A percentile compares a stretch with the other conserved stretches of the same genome.
Conservation (phyloP, 768 basidiomycete species). For the Mycena vitilis region DNA sequence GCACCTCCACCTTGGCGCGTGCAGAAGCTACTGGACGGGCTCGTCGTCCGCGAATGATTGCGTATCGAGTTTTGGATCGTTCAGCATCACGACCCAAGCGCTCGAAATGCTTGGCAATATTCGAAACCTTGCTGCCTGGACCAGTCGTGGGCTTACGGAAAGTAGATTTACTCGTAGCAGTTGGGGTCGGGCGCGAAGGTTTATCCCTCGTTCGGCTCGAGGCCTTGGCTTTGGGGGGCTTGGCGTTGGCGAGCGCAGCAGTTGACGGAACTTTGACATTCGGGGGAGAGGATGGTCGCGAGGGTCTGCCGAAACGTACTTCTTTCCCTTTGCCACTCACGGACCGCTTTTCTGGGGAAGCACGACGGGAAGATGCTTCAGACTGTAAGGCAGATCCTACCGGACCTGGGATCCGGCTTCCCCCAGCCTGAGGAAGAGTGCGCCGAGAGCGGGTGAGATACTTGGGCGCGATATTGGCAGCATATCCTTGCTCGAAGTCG, state of each 20-base stretch:
- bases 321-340: conserved; percentile 51
- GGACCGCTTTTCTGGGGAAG: conserved; percentile 80
- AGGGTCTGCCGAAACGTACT: conserved; percentile 55
- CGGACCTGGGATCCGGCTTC: conserved; percentile 67
- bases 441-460: conserved; percentile 71
- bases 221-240: conserved; percentile 49
- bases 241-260: conserved; percentile 44
- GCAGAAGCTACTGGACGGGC: conserved; percentile 93
- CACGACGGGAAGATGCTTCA: conserved; percentile 68
- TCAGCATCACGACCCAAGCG: conserved; percentile 81
- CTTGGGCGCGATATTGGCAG: conserved; percentile 89
- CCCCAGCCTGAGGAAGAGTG: conserved; percentile 48
- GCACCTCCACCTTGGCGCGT: conserved; percentile 87
- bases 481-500: conserved; percentile 93
- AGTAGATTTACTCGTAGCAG: conserved; percentile 58
- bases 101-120: conserved; percentile 92
- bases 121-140: conserved; percentile 80
- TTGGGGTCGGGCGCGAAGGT: conserved; percentile 57
- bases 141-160: conserved; percentile 64
- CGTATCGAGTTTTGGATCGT: conserved; percentile 80
- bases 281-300: conserved; percentile 47
- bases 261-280: conserved; percentile 42
- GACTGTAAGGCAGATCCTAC: conserved; percentile 64
- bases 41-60: conserved; percentile 86
- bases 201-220: conserved; percentile 56